phyloP scores from a whole-genome alignment of 768 basidiomycete species.

The Agaricus sinodeliciosus region DNA sequence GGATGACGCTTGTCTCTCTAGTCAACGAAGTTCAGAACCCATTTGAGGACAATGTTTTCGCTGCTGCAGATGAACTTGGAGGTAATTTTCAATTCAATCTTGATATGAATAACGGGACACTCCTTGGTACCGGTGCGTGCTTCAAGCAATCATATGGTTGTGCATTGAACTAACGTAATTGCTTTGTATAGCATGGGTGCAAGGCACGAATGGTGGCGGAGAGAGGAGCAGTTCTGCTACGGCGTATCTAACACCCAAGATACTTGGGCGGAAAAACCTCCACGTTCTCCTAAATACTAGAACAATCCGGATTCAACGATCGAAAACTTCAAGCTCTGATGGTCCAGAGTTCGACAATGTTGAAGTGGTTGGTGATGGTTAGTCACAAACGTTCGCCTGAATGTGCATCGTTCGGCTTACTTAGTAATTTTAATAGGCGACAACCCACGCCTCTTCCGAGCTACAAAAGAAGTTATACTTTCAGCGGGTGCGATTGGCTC shows the following conservation, averaged over 20 bases:
- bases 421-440: background rate
- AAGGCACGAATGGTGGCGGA: constrained; percentile 20
- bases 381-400: background rate
- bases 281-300: constrained; percentile 24
- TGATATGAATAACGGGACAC: constrained; percentile 24
- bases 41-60: constrained; percentile 24
- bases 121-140: constrained; percentile 23
- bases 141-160: background rate
- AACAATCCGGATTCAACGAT: constrained; percentile 18
- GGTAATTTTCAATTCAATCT: constrained; percentile 20
- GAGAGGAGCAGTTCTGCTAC: constrained; percentile 25
- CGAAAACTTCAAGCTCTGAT: background rate
- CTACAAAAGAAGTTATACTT: constrained; percentile 11
- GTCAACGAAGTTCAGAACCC: constrained; percentile 19
- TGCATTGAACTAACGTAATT: background rate
- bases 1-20: constrained; percentile 25
- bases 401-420: background rate
- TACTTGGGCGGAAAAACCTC: constrained; percentile 21
- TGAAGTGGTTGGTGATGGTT: constrained; percentile 3
- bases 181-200: constrained; percentile 15
- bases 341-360: background rate
- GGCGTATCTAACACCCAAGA: constrained; percentile 20
- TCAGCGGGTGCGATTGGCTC: constrained; percentile 11
- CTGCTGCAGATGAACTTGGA: constrained; percentile 22
- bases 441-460: background rate